Base-by-base conservation (phyloP, 164 flowering plant species). In the Stephania cephalantha region DNA sequence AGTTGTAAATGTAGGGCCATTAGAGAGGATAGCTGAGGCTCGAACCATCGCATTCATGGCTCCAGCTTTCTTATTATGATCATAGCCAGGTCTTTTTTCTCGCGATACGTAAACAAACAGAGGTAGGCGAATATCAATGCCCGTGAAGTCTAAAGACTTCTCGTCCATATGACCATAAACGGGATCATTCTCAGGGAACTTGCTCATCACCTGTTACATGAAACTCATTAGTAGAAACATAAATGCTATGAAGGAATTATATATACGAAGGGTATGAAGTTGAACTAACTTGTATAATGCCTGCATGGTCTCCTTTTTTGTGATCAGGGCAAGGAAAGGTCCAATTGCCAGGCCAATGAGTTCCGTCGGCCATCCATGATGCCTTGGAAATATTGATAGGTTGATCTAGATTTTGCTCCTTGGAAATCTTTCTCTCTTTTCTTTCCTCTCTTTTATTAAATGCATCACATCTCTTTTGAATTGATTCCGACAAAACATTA, bases 271-370 rank as follows among this genome's bases (percentile, higher is more conserved):
- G 42, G 42, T 35, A 35, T 35, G 42, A 35, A 35, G 4, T 35
- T 35, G 42, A 35, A 35, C 42, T 35, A 35, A 35, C 97, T 94
- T 93, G 98, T 42, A 93, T 86, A 46, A 93, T 86, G 73, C 98
- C 88, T 4, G 94, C 94, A 82, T 93, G 97, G 79, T 93, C 95
- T 69, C 96, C 97, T 77, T 74, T 88, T 4, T 93, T 76, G 68
- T 93, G 94, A 67, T 90, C 92, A 1, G 88, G 65, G 8, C 82
- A 76, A 73, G 89, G 78, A 64, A 71, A 74, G 44, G 80, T 70
- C 98, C 98, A 93, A 63, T 94, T 93, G 7, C 98, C 98, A 29
- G 98, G 98, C 97, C 97, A 92, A 74, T 88, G 95, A 17, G 92
- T 88, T 53, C 91, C 90, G 81, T 92, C 95, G 64, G 94, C 88